These are phyloP conservation scores for Alopecurus myosuroides DNA, from an alignment of 176 grass and related monocot genomes.

Conservation along the genomic window DNA sequence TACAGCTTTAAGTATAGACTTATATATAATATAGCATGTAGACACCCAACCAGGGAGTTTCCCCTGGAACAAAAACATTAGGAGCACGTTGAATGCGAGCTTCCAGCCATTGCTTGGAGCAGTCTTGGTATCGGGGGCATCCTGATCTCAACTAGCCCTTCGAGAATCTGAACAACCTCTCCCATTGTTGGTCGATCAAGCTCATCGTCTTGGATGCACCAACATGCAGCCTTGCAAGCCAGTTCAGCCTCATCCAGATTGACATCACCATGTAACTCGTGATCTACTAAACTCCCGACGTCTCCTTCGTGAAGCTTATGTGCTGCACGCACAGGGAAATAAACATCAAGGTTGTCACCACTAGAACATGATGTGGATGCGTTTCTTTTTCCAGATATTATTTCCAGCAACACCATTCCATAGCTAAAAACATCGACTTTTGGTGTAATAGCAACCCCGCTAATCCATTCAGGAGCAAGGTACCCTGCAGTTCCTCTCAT, in stretches of 20 bases:
- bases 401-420: slow-evolving; percentile 27
- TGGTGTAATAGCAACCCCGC: slow-evolving; percentile 1
- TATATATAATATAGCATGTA: background rate
- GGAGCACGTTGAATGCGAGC: background rate
- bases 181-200: slow-evolving; percentile 37
- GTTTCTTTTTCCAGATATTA: slow-evolving; percentile 29
- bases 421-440: slow-evolving; percentile 39
- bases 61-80: background rate
- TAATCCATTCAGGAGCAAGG: slow-evolving; percentile 36
- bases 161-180: slow-evolving; percentile 25
- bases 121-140: slow-evolving; percentile 24
- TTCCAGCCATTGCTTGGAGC: slow-evolving; percentile 11
- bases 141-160: slow-evolving; percentile 17
- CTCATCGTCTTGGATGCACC: slow-evolving; percentile 42
- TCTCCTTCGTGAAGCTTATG: slow-evolving; percentile 16
- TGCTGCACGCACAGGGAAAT: slow-evolving; percentile 24
- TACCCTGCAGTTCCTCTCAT: slow-evolving; percentile 35
- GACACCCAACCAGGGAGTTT: background rate
- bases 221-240: slow-evolving; percentile 32
- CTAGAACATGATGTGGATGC: background rate
- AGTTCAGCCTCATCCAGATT: slow-evolving; percentile 17
- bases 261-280: background rate
- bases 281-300: slow-evolving; percentile 18
- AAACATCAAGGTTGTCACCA: background rate
- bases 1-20: background rate